phyloP scores from a whole-genome alignment of 78 protist species.

The Planoprotostelium fungivorum region DNA sequence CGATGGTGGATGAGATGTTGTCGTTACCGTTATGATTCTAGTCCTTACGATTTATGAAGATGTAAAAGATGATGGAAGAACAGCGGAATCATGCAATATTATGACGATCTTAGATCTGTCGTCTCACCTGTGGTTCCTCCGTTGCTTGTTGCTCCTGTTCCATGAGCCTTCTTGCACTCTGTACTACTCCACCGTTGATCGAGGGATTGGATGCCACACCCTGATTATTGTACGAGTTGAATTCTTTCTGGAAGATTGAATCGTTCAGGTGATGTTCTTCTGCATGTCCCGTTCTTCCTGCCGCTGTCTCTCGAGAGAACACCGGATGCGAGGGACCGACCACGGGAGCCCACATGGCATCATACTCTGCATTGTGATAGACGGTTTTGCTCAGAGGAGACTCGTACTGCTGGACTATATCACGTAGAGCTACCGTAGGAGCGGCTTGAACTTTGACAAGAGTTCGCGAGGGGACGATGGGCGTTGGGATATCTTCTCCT shows the following conservation, averaged over 20 bases:
- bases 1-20: too few species aligned
- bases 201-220: constrained; percentile 20
- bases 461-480: background rate
- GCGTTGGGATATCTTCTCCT: background rate
- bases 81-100: too few species aligned
- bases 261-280: constrained; percentile 19
- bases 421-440: background rate
- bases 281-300: constrained; percentile 21
- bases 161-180: constrained; percentile 2
- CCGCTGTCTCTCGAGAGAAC: background rate
- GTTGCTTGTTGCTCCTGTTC: background rate
- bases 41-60: background rate
- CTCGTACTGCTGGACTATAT: background rate
- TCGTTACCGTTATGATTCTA: background rate
- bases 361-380: constrained; percentile 3
- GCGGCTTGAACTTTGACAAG: background rate
- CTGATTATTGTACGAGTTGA: constrained; percentile 6
- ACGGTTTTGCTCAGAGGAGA: background rate
- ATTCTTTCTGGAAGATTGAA: constrained; percentile 32
- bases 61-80: too few species aligned
- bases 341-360: constrained; percentile 8
- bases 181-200: background rate
- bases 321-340: constrained; percentile 8
- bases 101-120: too few species aligned
- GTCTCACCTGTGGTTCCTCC: background rate